Conservation (phyloP, 352 stramenopile genomes). For the Phytophthora sansomeana region DNA sequence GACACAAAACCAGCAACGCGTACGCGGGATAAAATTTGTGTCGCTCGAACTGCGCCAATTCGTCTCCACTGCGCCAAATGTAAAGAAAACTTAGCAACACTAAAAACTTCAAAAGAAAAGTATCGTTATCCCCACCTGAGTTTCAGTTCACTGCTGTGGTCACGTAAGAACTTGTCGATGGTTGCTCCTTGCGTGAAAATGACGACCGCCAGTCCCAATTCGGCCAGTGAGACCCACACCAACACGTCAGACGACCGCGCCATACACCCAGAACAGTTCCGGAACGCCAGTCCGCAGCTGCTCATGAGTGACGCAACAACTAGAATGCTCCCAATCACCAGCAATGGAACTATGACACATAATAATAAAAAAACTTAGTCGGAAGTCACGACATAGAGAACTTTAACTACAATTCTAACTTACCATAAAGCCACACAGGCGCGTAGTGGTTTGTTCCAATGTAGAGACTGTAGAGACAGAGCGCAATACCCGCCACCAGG, state of each 20-base stretch:
- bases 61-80: conserved; percentile 38
- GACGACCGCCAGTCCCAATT: conserved; percentile 76
- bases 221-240: conserved; percentile 67
- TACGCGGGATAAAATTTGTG: conserved; percentile 84
- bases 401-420: neutral
- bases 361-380: neutral
- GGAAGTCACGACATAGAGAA: neutral
- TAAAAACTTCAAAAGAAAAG: neutral
- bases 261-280: conserved; percentile 55
- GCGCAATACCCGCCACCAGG: conserved; percentile 63
- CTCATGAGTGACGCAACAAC: conserved; percentile 67
- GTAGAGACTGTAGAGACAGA: conserved; percentile 73
- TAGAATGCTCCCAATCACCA: conserved; percentile 61
- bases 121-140: conserved; percentile 47
- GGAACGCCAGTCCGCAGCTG: conserved; percentile 65
- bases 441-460: conserved; percentile 74
- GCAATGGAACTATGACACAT: conserved; percentile 50
- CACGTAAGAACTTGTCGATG: conserved; percentile 75
- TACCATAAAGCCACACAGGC: conserved; percentile 75
- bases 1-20: conserved; percentile 65
- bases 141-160: conserved; percentile 74
- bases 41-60: conserved; percentile 64
- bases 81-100: conserved; percentile 2
- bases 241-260: conserved; percentile 66
- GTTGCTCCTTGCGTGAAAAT: conserved; percentile 74